phyloP scores from a whole-genome alignment of 2,329 filamentous ascomycete species.

The Sporothrix curviconia region DNA sequence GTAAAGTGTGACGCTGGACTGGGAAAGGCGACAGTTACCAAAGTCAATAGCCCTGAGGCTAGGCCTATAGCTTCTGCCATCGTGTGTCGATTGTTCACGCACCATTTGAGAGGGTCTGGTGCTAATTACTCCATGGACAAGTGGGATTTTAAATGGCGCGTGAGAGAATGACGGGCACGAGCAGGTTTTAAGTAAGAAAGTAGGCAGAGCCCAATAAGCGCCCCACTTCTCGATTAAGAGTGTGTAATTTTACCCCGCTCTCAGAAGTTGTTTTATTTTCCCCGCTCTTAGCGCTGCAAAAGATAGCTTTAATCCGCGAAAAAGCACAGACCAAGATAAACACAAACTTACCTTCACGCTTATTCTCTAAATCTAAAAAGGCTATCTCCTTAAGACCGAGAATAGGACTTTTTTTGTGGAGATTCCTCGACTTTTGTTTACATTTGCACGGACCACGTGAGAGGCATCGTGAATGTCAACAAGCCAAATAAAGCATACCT shows the following conservation, averaged over 20 bases:
- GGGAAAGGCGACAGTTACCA: background rate
- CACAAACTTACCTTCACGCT: no score
- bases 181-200: background rate
- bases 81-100: background rate
- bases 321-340: no score
- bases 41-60: slow-evolving; percentile 1
- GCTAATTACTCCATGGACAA: background rate
- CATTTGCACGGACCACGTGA: no score
- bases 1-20: background rate
- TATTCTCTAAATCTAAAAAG: no score
- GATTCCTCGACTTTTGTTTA: no score
- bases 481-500: no score
- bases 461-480: no score
- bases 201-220: background rate
- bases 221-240: background rate
- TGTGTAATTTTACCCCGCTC: no score
- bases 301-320: no score
- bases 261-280: background rate
- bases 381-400: no score
- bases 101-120: background rate
- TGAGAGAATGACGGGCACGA: background rate
- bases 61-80: background rate
- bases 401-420: no score
- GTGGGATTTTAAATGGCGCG: background rate
- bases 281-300: background rate